A percentile compares a stretch with the other conserved stretches of the same genome.
Conservation (phyloP, 192 early-diverging fungal genomes). For the Coemansia sp. region DNA sequence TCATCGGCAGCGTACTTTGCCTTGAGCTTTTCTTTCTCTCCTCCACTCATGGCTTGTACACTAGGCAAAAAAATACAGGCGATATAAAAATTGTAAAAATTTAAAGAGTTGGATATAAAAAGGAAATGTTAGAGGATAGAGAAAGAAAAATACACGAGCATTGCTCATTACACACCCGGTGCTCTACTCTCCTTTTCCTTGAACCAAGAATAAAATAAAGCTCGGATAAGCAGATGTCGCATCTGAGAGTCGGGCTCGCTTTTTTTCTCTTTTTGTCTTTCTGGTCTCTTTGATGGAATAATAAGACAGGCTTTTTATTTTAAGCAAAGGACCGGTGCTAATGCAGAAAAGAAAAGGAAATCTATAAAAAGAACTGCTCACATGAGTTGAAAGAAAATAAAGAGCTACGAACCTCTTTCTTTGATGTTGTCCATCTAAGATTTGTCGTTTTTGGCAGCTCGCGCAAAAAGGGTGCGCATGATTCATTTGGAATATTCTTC, state of each 20-base stretch:
- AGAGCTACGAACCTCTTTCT: neutral
- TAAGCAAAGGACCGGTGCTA: neutral
- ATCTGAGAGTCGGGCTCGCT: neutral
- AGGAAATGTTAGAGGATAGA: neutral
- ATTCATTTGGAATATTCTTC: too few species aligned
- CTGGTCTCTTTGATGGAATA: neutral
- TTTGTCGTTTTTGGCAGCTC: too few species aligned
- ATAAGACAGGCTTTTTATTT: conserved; percentile 1
- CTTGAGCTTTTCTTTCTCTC: conserved; percentile 7
- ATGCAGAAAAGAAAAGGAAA: neutral
- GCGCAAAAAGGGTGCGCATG: too few species aligned
- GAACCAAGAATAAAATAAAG: neutral
- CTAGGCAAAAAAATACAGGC: conserved; percentile 3
- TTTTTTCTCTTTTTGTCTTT: neutral
- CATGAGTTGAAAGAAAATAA: conserved; percentile 1
- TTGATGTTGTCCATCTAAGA: neutral
- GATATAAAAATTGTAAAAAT: neutral
- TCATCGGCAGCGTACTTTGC: conserved; percentile 4
- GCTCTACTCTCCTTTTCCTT: neutral
- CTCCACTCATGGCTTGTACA: neutral
- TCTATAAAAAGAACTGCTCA: neutral
- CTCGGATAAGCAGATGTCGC: neutral
- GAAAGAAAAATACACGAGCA: neutral
- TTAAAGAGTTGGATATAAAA: neutral
- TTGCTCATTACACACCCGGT: neutral